Base-by-base conservation (phyloP, 2,329 filamentous ascomycete species). In the Thermoascus crustaceus region DNA sequence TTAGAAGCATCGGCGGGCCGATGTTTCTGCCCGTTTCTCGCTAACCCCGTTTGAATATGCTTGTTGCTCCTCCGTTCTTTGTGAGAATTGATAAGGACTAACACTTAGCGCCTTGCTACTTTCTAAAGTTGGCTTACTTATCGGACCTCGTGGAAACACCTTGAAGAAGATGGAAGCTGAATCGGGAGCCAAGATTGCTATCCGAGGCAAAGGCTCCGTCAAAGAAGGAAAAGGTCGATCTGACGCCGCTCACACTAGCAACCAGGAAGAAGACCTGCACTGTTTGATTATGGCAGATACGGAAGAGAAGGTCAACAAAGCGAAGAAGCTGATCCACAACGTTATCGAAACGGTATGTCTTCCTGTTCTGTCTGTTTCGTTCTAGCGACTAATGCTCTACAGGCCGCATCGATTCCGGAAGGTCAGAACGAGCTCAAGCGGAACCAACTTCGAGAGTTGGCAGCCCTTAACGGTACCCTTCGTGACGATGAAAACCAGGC, bases 221-320 rank as follows among this genome's bases (percentile, higher is more conserved):
- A 98, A 98, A 68, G 91, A 98, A 76, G 91, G 91, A 72, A 98
- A 98, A 66, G 91, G 91, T 50, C 87, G 91, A 50, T 96, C 91
- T 70, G 91, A 98, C 65, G 91, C 91, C 54, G 91, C 91, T 69
- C 91, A 98, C 67, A 87, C 89, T 64, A 96, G 91, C 76, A 98
- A 98, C 73, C 91, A 98, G 75, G 91, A 98, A 72, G 91, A 98
- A 69, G 91, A 98, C 63, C 75, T 98, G 39, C 91, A 98, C 68
- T 98, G 91, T 67, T 72, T 98, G 60, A 96, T 98, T 69, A 98
- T 98, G 91, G 91, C 91, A 56, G 91, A 98, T 58, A 96, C 89
- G 23, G 93, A 98, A 69, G 91, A 98, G 45, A 98, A 98, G 71
- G 88, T 98, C 60, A 94, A 94, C 72, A 98, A 96, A 68, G 91